Percentiles rank a stretch among this genome's conserved stretches.
Evolutionary conservation across 2,329 filamentous ascomycete genomes (phyloP).

Genomic region (Fusarium gaditjirri): DNA sequence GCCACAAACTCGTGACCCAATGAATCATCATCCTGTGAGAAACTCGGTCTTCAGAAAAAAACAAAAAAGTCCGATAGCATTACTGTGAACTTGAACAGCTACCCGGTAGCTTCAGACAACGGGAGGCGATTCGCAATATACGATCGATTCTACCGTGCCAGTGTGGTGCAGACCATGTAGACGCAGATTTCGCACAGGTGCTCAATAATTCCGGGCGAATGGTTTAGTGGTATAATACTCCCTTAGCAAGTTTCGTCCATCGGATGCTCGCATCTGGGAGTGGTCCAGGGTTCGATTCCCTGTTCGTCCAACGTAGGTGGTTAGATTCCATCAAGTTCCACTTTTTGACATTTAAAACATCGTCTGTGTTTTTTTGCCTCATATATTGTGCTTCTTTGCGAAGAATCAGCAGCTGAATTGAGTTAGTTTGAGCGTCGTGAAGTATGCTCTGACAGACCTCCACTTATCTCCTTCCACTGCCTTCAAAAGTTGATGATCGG

Average conservation of each 20-base stretch:
- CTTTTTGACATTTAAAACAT: background rate
- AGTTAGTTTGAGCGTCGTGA: fast-evolving
- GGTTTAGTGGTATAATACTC: conserved; percentile 21
- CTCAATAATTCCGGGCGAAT: conserved; percentile 4
- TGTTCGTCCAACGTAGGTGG: conserved; percentile 7
- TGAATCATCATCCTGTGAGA: no score
- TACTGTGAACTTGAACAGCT: background rate
- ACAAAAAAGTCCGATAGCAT: background rate
- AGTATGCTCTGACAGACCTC: background rate
- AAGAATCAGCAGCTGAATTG: fast-evolving
- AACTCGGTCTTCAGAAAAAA: fast-evolving
- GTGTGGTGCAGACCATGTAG: fast-evolving
- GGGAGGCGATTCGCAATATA: background rate
- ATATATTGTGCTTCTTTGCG: no score
- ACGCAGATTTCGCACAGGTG: fast-evolving
- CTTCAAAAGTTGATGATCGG: fast-evolving
- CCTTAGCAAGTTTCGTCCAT: conserved; percentile 11
- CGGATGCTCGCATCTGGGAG: conserved; percentile 6
- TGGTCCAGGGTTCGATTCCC: conserved; percentile 20
- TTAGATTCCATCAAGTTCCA: background rate
- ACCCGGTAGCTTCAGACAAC: fast-evolving
- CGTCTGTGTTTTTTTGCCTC: no score
- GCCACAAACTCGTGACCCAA: fast-evolving
- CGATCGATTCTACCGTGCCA: fast-evolving
- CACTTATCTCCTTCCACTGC: background rate